These are phyloP conservation scores for Mycena kentingensis DNA, from an alignment of 768 basidiomycete species.

Conservation along the genomic window DNA sequence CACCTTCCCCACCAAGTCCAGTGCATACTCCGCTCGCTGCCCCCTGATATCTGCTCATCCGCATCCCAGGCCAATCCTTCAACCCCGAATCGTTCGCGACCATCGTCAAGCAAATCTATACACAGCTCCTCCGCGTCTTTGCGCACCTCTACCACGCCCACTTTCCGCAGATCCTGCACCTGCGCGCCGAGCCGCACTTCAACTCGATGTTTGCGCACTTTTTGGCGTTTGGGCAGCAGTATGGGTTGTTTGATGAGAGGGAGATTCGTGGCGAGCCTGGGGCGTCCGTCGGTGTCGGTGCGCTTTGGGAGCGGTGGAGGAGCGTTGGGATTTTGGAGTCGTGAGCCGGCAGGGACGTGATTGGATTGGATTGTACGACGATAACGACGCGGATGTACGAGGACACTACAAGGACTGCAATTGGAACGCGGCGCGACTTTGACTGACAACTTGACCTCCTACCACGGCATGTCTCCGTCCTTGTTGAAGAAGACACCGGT, in stretches of 20 bases:
- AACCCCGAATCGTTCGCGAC: constrained; percentile 70
- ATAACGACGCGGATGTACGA: too few species aligned
- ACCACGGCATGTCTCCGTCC: constrained; percentile 6
- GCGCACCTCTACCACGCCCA: constrained; percentile 98
- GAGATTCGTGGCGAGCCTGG: constrained; percentile 76
- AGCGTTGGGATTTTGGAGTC: constrained; percentile 74
- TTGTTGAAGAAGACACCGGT: constrained; percentile 10
- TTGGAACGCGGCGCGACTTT: too few species aligned
- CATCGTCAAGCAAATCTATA: constrained; percentile 92
- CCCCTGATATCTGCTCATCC: not conserved
- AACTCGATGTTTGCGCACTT: constrained; percentile 99
- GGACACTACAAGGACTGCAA: too few species aligned
- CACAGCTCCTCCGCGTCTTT: constrained; percentile 94
- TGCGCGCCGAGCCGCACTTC: constrained; percentile 93
- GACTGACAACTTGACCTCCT: too few species aligned
- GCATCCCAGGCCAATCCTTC: constrained; percentile 73
- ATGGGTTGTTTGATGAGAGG: constrained; percentile 87
- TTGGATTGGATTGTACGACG: too few species aligned
- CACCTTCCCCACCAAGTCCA: constrained; percentile 94
- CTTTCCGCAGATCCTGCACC: constrained; percentile 87
- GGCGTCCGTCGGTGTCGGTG: constrained; percentile 70
- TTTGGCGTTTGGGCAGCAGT: constrained; percentile 93
- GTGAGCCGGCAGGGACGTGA: constrained; percentile 26
- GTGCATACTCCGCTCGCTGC: constrained; percentile 43
- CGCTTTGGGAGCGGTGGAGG: constrained; percentile 86